Evolutionary conservation across 495 filamentous ascomycete genomes (phyloP).

Genomic region (Halenospora varia): DNA sequence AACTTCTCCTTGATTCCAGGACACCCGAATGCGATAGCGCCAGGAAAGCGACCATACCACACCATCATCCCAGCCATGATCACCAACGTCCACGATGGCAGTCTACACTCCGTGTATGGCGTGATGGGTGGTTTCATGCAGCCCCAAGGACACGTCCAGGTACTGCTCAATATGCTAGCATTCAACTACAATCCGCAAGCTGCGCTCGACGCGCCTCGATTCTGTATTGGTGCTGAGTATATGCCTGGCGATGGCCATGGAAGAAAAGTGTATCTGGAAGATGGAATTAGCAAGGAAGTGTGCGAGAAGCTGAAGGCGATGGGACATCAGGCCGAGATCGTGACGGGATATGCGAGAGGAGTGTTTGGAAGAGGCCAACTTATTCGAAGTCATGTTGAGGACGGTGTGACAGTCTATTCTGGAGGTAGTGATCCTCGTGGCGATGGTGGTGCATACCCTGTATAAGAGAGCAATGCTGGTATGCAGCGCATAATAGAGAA

Average conservation of each 20-base stretch:
- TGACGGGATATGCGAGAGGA: conserved; percentile 60
- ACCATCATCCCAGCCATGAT: conserved; percentile 95
- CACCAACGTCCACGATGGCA: conserved; percentile 67
- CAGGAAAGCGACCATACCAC: conserved; percentile 90
- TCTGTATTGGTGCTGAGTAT: conserved; percentile 69
- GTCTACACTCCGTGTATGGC: conserved; percentile 79
- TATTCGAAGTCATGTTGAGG: conserved; percentile 69
- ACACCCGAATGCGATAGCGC: conserved; percentile 77
- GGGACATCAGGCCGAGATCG: conserved; percentile 71
- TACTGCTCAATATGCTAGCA: conserved; percentile 83
- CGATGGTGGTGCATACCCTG: conserved; percentile 78
- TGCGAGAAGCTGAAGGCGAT: conserved; percentile 59
- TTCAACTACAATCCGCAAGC: conserved; percentile 84
- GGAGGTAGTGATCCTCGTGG: conserved; percentile 86
- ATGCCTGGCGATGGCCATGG: conserved; percentile 52
- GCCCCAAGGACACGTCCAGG: conserved; percentile 95
- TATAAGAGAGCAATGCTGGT: conserved; percentile 27
- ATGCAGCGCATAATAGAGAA: too few species aligned
- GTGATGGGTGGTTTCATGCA: conserved; percentile 99
- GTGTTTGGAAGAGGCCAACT: conserved; percentile 91
- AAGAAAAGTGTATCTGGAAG: conserved; percentile 72
- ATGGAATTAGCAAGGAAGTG: conserved; percentile 68
- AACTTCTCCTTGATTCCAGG: conserved; percentile 64
- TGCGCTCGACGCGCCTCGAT: conserved; percentile 82
- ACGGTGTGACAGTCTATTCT: conserved; percentile 67